Percentiles rank a stretch among this genome's conserved stretches.
phyloP scores from a whole-genome alignment of 768 basidiomycete species.

The Lactarius hatsudake region DNA sequence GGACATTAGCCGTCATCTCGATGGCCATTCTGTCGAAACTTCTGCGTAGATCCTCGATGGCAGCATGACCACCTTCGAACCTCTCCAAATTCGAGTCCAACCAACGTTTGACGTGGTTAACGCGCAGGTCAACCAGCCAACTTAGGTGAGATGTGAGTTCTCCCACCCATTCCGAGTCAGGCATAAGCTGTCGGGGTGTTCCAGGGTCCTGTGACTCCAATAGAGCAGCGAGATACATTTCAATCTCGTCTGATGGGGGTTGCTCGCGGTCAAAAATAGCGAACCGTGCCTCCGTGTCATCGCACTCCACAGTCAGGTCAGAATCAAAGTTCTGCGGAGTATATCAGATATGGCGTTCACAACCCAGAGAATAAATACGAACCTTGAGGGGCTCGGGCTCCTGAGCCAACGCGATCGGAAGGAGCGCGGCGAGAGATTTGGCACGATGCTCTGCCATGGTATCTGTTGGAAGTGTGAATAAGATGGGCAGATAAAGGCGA shows the following conservation, averaged over 20 bases:
- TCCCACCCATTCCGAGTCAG: conserved; percentile 44
- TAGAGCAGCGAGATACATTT: conserved; percentile 30
- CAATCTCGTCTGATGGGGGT: conserved; percentile 29
- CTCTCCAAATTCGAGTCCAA: conserved; percentile 47
- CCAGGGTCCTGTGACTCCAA: conserved; percentile 34
- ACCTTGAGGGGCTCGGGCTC: conserved; percentile 54
- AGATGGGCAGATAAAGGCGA: background rate
- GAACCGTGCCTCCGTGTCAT: conserved; percentile 40
- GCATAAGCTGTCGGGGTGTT: conserved; percentile 34
- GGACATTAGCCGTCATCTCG: conserved; percentile 45
- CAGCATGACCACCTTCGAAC: conserved; percentile 44
- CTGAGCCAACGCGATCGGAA: conserved; percentile 48
- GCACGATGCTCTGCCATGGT: conserved; percentile 49
- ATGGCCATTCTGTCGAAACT: conserved; percentile 44
- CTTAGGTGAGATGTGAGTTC: conserved; percentile 41
- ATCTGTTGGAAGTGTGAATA: conserved; percentile 34
- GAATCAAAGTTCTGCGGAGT: conserved; percentile 50
- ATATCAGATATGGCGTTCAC: background rate
- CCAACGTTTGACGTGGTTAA: conserved; percentile 51
- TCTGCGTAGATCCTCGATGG: conserved; percentile 46
- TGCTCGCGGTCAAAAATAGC: conserved; percentile 30
- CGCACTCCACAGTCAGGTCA: conserved; percentile 38
- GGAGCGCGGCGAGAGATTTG: conserved; percentile 36
- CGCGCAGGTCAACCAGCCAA: conserved; percentile 41
- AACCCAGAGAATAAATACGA: background rate